A percentile compares a stretch with the other conserved stretches of the same genome.
These are phyloP conservation scores for Quercus cerris DNA, from an alignment of 306 rosid genomes.

Conservation along the genomic window DNA sequence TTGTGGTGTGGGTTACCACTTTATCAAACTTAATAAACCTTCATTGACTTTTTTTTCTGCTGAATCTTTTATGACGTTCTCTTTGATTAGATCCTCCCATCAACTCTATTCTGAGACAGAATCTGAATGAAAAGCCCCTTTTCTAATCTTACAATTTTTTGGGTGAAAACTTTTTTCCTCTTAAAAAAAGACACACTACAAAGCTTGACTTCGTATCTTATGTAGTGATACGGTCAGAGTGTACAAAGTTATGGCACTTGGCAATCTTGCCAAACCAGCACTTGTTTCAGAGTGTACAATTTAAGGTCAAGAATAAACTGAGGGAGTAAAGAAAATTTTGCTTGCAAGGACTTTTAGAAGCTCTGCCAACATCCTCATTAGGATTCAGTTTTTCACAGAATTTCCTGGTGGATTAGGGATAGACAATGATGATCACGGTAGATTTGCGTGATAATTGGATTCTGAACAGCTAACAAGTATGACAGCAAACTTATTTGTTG, in stretches of 20 bases:
- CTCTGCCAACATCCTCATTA: no score
- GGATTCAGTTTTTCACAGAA: no score
- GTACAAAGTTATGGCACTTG: not conserved
- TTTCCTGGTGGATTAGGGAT: not conserved
- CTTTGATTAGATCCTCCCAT: slow-evolving; percentile 63
- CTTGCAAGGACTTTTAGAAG: no score
- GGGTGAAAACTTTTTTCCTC: not conserved
- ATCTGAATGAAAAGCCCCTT: slow-evolving; percentile 53
- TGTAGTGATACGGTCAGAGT: not conserved
- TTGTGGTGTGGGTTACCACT: slow-evolving; percentile 24
- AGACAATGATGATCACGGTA: not conserved
- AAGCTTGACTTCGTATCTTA: not conserved
- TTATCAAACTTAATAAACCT: slow-evolving; percentile 38
- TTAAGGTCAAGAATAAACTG: no score
- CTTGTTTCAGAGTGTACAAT: not conserved
- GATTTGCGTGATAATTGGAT: not conserved
- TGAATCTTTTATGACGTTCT: slow-evolving; percentile 50
- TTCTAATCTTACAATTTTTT: slow-evolving; percentile 16
- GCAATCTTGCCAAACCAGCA: not conserved
- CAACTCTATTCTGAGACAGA: slow-evolving; percentile 47
- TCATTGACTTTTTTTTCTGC: slow-evolving; percentile 54
- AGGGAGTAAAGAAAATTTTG: no score
- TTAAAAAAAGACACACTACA: not conserved
- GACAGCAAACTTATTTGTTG: no score
- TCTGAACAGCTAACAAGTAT: not conserved